phyloP scores from a whole-genome alignment of 2,329 filamentous ascomycete species.

The Emmonsia crescens region DNA sequence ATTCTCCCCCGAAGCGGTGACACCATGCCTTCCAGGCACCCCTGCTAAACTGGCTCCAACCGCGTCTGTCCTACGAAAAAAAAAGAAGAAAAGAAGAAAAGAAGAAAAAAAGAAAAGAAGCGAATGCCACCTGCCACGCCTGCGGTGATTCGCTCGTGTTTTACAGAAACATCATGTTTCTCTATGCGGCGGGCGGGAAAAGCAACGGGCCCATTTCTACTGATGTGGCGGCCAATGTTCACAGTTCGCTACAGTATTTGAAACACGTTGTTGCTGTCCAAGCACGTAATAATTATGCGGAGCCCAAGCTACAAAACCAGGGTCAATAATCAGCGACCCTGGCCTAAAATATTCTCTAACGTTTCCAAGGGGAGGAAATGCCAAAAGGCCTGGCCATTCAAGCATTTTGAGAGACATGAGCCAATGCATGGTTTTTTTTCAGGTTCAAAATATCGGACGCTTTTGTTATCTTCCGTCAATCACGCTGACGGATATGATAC shows the following conservation, averaged over 20 bases:
- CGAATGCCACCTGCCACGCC: background rate
- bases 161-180: background rate
- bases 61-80: background rate
- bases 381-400: background rate
- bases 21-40: background rate
- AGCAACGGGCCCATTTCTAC: background rate
- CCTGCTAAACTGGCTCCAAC: background rate
- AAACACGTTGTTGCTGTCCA: constrained; percentile 1
- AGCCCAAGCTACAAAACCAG: background rate
- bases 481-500: background rate
- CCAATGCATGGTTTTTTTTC: background rate
- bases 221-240: background rate
- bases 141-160: background rate
- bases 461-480: background rate
- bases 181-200: background rate
- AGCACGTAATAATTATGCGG: background rate
- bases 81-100: background rate
- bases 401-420: background rate
- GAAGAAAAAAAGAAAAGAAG: background rate
- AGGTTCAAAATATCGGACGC: background rate
- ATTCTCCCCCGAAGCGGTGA: background rate
- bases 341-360: background rate
- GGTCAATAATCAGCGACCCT: background rate
- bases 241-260: background rate
- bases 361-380: background rate